These are phyloP conservation scores for Salix caprea DNA, from an alignment of 345 rosid species.

Conservation along the genomic window DNA sequence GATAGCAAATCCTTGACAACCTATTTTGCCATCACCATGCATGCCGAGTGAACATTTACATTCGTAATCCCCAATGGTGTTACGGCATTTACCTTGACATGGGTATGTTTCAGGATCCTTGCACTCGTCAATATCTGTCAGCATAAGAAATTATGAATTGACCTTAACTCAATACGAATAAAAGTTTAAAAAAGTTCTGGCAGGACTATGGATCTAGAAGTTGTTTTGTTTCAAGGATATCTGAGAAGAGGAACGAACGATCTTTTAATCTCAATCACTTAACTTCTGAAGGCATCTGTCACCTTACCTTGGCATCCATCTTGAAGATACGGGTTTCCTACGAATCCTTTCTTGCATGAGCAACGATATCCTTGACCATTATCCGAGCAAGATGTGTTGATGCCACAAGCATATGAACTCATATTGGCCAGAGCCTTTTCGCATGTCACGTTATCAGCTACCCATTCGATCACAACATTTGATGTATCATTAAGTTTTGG, in stretches of 20 bases:
- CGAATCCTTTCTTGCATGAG: slow-evolving; percentile 7
- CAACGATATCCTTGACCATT: slow-evolving; percentile 18
- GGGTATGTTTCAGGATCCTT: background rate
- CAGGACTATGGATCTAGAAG: too few species aligned
- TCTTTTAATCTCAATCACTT: too few species aligned
- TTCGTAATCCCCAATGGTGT: slow-evolving; percentile 5
- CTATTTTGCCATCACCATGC: slow-evolving; percentile 1
- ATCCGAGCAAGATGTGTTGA: slow-evolving; percentile 1
- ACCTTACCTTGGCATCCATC: slow-evolving; percentile 20
- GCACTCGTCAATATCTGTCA: slow-evolving; percentile 18
- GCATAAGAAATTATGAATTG: too few species aligned
- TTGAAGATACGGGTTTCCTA: slow-evolving; percentile 20
- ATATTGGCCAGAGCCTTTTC: background rate
- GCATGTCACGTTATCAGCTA: background rate
- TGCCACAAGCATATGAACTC: slow-evolving; percentile 4
- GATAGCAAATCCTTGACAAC: slow-evolving; percentile 14
- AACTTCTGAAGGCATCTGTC: background rate
- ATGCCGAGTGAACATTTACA: background rate
- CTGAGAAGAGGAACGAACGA: too few species aligned
- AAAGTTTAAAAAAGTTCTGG: background rate
- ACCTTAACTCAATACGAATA: too few species aligned
- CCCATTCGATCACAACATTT: slow-evolving; percentile 20
- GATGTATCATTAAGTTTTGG: background rate
- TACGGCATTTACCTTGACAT: slow-evolving; percentile 13
- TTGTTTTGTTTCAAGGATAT: background rate